phyloP scores from a whole-genome alignment of 306 rosid genomes.

The Amphicarpaea edgeworthii region DNA sequence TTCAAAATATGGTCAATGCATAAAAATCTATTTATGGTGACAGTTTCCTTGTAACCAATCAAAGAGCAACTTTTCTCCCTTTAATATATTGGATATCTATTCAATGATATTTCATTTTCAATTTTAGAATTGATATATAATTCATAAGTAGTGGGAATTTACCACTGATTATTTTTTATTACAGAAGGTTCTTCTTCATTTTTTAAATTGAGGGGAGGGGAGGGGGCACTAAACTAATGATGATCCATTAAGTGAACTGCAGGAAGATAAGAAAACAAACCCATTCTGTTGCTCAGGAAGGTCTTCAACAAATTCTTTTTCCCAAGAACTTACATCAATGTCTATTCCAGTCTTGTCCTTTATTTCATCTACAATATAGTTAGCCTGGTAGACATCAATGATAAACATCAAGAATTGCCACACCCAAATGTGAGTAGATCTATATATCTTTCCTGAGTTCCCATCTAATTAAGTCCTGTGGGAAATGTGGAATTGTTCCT shows the following conservation, averaged over 20 bases:
- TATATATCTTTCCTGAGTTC: constrained; percentile 4
- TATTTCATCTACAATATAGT: constrained; percentile 87
- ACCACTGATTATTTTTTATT: constrained; percentile 12
- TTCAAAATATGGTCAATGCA: too few species aligned
- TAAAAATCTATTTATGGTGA: too few species aligned
- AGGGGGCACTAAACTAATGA: not conserved
- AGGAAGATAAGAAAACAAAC: constrained; percentile 54
- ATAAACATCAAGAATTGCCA: constrained; percentile 40
- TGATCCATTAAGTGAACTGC: constrained; percentile 16
- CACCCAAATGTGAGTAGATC: not conserved
- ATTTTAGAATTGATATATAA: constrained; percentile 9
- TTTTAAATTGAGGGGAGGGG: constrained; percentile 20
- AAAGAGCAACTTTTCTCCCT: too few species aligned
- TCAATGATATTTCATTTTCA: constrained; percentile 12
- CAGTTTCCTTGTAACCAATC: too few species aligned
- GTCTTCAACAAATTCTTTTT: constrained; percentile 82
- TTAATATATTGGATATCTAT: constrained; percentile 10
- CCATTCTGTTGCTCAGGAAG: constrained; percentile 92
- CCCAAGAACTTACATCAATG: constrained; percentile 74
- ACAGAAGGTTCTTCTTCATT: not conserved
- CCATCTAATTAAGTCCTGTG: constrained; percentile 17
- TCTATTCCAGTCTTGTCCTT: constrained; percentile 88
- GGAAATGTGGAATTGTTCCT: not conserved
- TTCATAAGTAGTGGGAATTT: constrained; percentile 5
- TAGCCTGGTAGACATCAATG: constrained; percentile 64